Evolutionary conservation across 1,284 basidiomycete species (phyloP), one percentile per base, ranked within the genome.

Genomic region (Ustilago nuda): DNA sequence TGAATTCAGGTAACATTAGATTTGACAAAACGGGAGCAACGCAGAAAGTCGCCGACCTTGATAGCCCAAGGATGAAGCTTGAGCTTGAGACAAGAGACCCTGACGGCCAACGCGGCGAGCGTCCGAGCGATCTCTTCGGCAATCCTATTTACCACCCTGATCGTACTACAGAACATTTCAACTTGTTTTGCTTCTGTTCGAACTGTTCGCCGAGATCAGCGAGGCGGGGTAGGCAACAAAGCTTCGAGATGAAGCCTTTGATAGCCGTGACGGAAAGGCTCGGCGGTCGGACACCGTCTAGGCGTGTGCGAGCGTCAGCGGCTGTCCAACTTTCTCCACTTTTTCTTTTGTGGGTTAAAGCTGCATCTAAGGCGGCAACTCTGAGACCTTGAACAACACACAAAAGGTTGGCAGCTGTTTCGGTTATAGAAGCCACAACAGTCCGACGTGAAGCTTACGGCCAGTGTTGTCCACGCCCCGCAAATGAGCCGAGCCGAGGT

Each of bases 231-330:
- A 9, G 23, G 48, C 4, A 32, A 27, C 30, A 30, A 30, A 30
- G 27, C 8, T 12, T 4, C 27, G 30, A 33, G 27, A 13, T 27
- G 8, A 27, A 9, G 51, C 59, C 32, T 53, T 50, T 56, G 53
- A 55, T 54, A 66, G 43, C 64, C 46, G 54, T 30, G 23, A 36
- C 67, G 68, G 68, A 17, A 23, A 56, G 17, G 7, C 12, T 8
- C 68, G 62, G 68, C 62, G 68, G 68, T 37, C 68, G 68, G 68
- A 37, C 51, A 50, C 62, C 62, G 62, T 55, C 68, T 62, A n/a
- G 62, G 17, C 43, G n/a, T 45, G 43, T 35, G 30, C 57, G 7
- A 13, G 45, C 33, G 33, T 39, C 13, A 55, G 45, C 54, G 36
- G 53, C 43, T 62, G 53, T 56, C 53, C 37, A 56, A 62, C 30